A percentile compares a stretch with the other conserved stretches of the same genome.
Conservation (phyloP, 164 flowering plant species). For the Kingdonia uniflora region DNA sequence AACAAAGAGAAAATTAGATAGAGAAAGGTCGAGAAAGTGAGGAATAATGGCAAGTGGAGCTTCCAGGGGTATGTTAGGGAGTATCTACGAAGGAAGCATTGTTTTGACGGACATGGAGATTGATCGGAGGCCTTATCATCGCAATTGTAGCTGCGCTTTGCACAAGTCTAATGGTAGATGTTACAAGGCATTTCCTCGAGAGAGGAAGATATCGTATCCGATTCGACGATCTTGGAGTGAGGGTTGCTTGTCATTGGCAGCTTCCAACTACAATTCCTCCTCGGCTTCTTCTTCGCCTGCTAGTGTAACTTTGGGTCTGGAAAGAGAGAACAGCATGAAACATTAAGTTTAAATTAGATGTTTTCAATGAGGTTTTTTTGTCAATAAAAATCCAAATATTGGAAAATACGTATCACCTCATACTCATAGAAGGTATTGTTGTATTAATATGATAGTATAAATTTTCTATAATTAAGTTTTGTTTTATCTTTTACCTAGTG, state of each 20-base stretch:
- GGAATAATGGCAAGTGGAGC: conserved; percentile 5
- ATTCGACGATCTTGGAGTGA: conserved; percentile 10
- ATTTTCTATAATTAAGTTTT: too few relatives aligned
- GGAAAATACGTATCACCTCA: too few relatives aligned
- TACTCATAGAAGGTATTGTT: too few relatives aligned
- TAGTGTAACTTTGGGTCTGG: not conserved
- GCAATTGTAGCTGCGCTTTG: conserved; percentile 15
- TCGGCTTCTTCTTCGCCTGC: conserved; percentile 5
- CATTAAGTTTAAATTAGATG: too few relatives aligned
- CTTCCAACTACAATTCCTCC: not conserved
- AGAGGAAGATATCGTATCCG: conserved; percentile 10
- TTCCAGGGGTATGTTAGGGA: not conserved
- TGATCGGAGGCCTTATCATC: conserved; percentile 6
- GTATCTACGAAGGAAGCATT: conserved; percentile 5
- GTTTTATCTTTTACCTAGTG: too few relatives aligned
- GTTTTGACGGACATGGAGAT: conserved; percentile 2
- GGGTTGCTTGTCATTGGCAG: conserved; percentile 7
- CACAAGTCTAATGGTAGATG: conserved; percentile 12
- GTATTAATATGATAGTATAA: too few relatives aligned
- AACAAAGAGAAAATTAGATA: too few relatives aligned
- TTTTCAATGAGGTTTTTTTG: not conserved
- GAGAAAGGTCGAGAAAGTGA: too few relatives aligned
- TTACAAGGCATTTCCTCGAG: conserved; percentile 7
- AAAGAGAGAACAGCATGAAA: not conserved
- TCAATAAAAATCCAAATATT: too few relatives aligned